Conservation (phyloP, 2,329 filamentous ascomycete species). For the Ophiostoma fasciatum region DNA sequence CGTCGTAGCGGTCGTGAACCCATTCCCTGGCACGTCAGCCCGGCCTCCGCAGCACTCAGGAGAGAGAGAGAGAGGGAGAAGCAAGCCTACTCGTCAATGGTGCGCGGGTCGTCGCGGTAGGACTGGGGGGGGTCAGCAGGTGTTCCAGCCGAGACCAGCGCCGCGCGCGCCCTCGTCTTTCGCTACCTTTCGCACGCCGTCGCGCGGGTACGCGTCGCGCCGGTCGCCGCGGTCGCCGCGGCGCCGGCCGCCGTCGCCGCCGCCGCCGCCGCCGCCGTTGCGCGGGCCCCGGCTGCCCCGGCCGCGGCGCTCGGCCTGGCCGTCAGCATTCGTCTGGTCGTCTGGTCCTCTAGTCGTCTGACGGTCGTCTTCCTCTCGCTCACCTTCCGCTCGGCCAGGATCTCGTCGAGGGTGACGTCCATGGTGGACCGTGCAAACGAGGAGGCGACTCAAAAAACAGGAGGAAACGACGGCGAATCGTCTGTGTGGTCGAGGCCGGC, state of each 20-base stretch:
- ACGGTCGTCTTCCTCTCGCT: too few relatives aligned
- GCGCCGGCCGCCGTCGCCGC: slow-evolving; percentile 15
- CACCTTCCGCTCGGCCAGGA: slow-evolving; percentile 32
- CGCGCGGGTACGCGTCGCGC: slow-evolving; percentile 46
- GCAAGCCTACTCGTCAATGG: slow-evolving; percentile 50
- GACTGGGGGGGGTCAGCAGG: slow-evolving; percentile 34
- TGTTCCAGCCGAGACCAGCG: too few relatives aligned
- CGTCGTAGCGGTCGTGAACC: slow-evolving; percentile 85
- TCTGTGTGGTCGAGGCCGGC: too few relatives aligned
- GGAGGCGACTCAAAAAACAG: too few relatives aligned
- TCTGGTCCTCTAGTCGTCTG: too few relatives aligned
- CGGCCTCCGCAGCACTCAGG: too few relatives aligned
- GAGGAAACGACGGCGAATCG: too few relatives aligned
- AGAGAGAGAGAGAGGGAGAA: not conserved
- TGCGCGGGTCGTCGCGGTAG: slow-evolving; percentile 47
- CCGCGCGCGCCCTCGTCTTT: not conserved
- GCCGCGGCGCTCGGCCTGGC: slow-evolving; percentile 2
- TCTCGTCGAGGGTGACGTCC: slow-evolving; percentile 42
- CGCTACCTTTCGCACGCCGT: slow-evolving; percentile 82
- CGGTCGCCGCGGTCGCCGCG: slow-evolving; percentile 22
- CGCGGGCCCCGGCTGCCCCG: slow-evolving; percentile 16
- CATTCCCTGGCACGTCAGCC: slow-evolving; percentile 55
- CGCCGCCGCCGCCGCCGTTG: slow-evolving; percentile 2
- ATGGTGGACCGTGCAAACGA: too few relatives aligned
- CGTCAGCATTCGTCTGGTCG: not conserved